These are phyloP conservation scores for Chondrostereum purpureum DNA, from an alignment of 1,284 basidiomycete genomes.

Conservation along the genomic window DNA sequence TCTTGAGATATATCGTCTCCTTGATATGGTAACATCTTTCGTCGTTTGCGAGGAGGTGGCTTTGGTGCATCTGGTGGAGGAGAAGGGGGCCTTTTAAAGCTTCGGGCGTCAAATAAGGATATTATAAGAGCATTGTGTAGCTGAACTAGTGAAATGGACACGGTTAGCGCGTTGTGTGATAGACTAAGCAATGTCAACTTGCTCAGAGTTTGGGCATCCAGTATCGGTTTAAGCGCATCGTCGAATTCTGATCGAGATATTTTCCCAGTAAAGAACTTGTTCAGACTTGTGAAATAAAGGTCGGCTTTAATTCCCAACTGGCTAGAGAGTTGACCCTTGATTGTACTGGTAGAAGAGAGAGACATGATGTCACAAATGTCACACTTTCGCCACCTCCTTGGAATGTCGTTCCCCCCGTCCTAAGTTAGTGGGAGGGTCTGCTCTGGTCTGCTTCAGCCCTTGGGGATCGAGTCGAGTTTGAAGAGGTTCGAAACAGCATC, in stretches of 20 bases:
- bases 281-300: slow-evolving; percentile 57
- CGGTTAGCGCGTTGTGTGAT: no score
- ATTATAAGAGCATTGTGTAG: slow-evolving; percentile 77
- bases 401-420: no score
- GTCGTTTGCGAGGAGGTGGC: slow-evolving; percentile 64
- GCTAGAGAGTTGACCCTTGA: slow-evolving; percentile 58
- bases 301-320: slow-evolving; percentile 56
- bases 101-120: slow-evolving; percentile 72
- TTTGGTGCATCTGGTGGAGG: slow-evolving; percentile 56
- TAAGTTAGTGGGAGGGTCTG: no score
- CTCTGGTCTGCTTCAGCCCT: no score
- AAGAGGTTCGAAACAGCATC: no score
- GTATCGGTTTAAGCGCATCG: slow-evolving; percentile 52
- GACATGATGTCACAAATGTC: slow-evolving; percentile 41
- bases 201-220: slow-evolving; percentile 61
- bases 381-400: no score
- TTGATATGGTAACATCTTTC: slow-evolving; percentile 63
- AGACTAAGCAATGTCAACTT: slow-evolving; percentile 14
- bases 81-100: slow-evolving; percentile 57
- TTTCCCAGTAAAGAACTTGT: slow-evolving; percentile 58
- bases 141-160: slow-evolving; percentile 44
- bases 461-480: no score
- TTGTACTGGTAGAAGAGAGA: slow-evolving; percentile 65
- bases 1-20: slow-evolving; percentile 49
- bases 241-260: slow-evolving; percentile 74